These are phyloP conservation scores for Starmerella floricola DNA, from an alignment of 805 yeast genomes.

Conservation along the genomic window DNA sequence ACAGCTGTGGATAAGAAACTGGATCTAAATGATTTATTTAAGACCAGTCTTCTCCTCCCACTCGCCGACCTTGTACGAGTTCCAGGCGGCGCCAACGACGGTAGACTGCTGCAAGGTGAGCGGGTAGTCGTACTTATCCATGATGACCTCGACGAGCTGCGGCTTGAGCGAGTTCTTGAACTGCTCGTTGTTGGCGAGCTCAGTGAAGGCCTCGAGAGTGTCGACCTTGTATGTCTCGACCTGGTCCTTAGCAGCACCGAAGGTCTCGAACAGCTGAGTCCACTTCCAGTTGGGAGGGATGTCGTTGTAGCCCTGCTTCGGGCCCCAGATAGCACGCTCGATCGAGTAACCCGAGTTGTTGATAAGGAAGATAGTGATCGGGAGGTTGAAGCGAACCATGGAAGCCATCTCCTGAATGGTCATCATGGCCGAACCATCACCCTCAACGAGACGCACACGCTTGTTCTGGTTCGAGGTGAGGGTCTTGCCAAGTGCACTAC, in stretches of 20 bases:
- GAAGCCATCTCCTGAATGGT: constrained; percentile 74
- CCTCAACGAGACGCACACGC: constrained; percentile 63
- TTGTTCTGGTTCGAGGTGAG: constrained; percentile 29
- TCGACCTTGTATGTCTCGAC: constrained; percentile 29
- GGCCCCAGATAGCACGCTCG: constrained; percentile 76
- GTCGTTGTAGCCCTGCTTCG: constrained; percentile 65
- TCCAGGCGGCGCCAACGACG: constrained; percentile 16
- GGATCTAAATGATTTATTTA: constrained; percentile 4
- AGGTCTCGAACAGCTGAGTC: constrained; percentile 52
- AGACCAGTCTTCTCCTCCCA: constrained; percentile 13
- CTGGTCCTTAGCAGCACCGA: constrained; percentile 31
- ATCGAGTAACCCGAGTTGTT: constrained; percentile 86
- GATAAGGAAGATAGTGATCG: constrained; percentile 59
- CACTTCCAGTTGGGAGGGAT: constrained; percentile 74
- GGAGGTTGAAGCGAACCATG: constrained; percentile 44
- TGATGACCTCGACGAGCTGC: constrained; percentile 46
- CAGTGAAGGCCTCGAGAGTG: constrained; percentile 33
- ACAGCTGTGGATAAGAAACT: no score
- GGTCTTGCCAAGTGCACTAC: constrained; percentile 53
- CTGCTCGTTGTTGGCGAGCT: constrained; percentile 31
- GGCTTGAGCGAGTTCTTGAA: constrained; percentile 30
- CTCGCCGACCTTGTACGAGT: constrained; percentile 16
- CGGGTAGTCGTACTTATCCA: constrained; percentile 53
- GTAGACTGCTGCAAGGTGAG: constrained; percentile 36
- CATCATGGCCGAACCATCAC: constrained; percentile 94